Evolutionary conservation across 768 basidiomycete genomes (phyloP), one percentile per base, ranked within the genome.

Genomic region (Arthromyces matolae): DNA sequence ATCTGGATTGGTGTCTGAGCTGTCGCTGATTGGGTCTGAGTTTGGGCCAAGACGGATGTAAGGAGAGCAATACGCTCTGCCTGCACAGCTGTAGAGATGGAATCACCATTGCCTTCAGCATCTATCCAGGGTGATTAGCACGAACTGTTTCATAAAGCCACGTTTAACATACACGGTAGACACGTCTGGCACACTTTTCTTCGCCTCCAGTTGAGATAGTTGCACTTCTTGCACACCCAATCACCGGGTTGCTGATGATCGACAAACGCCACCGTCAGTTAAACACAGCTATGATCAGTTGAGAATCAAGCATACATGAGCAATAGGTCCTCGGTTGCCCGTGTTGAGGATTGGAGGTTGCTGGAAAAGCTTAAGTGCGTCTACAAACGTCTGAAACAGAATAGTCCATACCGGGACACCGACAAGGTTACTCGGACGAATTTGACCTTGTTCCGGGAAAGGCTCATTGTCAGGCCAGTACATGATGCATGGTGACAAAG

Each of bases 401-500:
- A 10, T 8, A 31, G 27, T 16, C 48, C 68, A 52, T 60, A 85
- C 86, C 42, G 79, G 71, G 28, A 81, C 56, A 14, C 81, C 81
- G 42, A 70, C 65, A 14, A 84, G 65, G 18, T 60, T 72, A 50
- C 69, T 74, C 0, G 85, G 87, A 3, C 87, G 73, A 49, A 85
- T 86, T 68, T 92, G 90, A 10, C 86, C 81, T 61, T 80, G 83
- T 55, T 87, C 84, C 1, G 90, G 90, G 51, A 89, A 71, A 4
- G 86, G 77, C 60, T 93, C 90, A 56, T 93, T 93, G 64, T 91
- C 89, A 4, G 90, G 89, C 90, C 90, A 93, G 57, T 85, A 92
- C 81, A 92, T 84, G 69, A 90, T 75, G 56, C 89, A 89, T 3
- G 89, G 86, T 23, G 70, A 58, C 40, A 81, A 62, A 16, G 88